These are phyloP conservation scores for Monascus ruber DNA, from an alignment of 2,329 filamentous ascomycete genomes.

Conservation along the genomic window DNA sequence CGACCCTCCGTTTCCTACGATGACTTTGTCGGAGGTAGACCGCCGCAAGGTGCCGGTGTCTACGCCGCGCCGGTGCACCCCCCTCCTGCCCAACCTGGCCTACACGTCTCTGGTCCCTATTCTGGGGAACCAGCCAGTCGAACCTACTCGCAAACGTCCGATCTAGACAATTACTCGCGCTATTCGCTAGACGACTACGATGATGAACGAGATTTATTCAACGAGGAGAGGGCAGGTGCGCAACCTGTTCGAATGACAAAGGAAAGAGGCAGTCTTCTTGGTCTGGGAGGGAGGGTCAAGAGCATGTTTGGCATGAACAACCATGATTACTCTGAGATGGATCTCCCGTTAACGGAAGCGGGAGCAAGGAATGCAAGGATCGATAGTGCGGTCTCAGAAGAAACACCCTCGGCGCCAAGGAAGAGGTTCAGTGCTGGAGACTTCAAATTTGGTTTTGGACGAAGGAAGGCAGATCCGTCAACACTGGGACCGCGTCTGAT, in stretches of 20 bases:
- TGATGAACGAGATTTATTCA: constrained; percentile 52
- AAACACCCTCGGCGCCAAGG: constrained; percentile 29
- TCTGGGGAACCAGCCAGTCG: constrained; percentile 27
- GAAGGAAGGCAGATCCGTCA: constrained; percentile 75
- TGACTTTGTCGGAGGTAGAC: constrained; percentile 67
- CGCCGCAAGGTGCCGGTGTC: constrained; percentile 35
- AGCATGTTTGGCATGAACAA: constrained; percentile 78
- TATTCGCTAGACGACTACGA: constrained; percentile 82
- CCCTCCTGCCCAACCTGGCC: constrained; percentile 19
- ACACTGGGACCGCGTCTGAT: constrained; percentile 87
- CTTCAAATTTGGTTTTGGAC: constrained; percentile 88
- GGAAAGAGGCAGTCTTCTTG: constrained; percentile 80
- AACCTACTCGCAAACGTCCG: constrained; percentile 64
- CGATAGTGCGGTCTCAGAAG: constrained; percentile 31
- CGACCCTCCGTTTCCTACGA: constrained; percentile 89
- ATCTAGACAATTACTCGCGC: constrained; percentile 74
- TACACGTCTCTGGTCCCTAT: constrained; percentile 27
- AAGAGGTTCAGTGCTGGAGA: constrained; percentile 58
- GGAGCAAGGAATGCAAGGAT: constrained; percentile 40
- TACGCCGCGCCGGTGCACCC: constrained; percentile 32
- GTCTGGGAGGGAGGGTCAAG: constrained; percentile 76
- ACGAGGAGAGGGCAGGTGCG: no score
- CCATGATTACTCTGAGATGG: constrained; percentile 89
- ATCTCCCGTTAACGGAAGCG: constrained; percentile 80
- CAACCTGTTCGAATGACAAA: constrained; percentile 44